phyloP scores from a whole-genome alignment of 2,329 filamentous ascomycete species.

The Claviceps purpurea region DNA sequence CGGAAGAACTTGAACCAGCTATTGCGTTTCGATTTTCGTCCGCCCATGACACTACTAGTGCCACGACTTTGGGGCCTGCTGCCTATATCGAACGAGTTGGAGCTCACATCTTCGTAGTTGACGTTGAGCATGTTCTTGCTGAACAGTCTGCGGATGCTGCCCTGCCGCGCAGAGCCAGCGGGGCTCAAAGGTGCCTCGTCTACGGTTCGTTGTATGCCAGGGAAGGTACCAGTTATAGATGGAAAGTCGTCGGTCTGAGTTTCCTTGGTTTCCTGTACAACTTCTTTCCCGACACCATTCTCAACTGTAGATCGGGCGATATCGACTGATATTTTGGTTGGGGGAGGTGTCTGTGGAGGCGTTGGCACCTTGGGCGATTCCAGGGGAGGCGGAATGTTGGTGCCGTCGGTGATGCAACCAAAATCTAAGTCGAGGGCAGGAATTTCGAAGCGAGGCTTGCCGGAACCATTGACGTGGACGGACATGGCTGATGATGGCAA shows the following conservation, averaged over 20 bases:
- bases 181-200: conserved; percentile 41
- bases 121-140: conserved; percentile 42
- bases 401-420: conserved; percentile 45
- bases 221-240: conserved; percentile 25
- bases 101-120: conserved; percentile 36
- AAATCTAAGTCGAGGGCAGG: conserved; percentile 46
- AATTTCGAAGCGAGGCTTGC: conserved; percentile 36
- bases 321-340: conserved; percentile 11
- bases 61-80: conserved; percentile 37
- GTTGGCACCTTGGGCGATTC: conserved; percentile 40
- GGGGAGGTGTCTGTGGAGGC: conserved; percentile 25
- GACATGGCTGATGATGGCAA: conserved; percentile 14
- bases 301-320: background rate
- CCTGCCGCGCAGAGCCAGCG: conserved; percentile 35
- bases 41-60: conserved; percentile 33
- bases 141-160: conserved; percentile 44
- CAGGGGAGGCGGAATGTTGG: conserved; percentile 44
- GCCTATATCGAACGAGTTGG: conserved; percentile 24
- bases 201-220: conserved; percentile 34
- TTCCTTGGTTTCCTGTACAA: background rate
- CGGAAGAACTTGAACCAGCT: conserved; percentile 48
- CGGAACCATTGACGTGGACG: conserved; percentile 17
- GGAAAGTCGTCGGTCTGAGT: conserved; percentile 4
- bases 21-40: conserved; percentile 39
- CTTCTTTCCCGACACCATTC: background rate